These are phyloP conservation scores for Chrysosporium keratinophilum DNA, from an alignment of 2,329 filamentous ascomycete genomes.

Conservation along the genomic window DNA sequence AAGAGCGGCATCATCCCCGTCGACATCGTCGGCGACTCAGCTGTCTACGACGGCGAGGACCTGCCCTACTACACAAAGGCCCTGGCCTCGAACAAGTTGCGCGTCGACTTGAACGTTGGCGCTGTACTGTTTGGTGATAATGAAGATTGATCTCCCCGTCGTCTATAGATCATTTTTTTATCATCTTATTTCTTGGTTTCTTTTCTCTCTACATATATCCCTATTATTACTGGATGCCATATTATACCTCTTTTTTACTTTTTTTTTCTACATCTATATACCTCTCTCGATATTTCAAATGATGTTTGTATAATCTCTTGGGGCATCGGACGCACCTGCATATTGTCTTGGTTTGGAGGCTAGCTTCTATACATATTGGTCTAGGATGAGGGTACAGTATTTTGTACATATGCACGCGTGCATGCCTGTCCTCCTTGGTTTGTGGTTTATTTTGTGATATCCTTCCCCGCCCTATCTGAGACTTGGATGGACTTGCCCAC, in stretches of 20 bases:
- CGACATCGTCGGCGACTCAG: constrained; percentile 41
- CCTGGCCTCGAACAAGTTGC: constrained; percentile 39
- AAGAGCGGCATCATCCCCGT: constrained; percentile 43
- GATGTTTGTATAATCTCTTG: background rate
- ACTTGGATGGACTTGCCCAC: background rate
- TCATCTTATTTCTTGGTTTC: too few relatives aligned
- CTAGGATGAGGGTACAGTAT: background rate
- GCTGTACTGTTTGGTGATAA: constrained; percentile 19
- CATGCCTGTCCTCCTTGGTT: background rate
- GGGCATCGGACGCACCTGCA: background rate
- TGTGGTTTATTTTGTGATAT: background rate
- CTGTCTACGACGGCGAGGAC: constrained; percentile 40
- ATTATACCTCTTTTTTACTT: constrained; percentile 3
- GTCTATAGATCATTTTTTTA: too few relatives aligned
- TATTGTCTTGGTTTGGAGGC: background rate
- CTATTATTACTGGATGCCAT: background rate
- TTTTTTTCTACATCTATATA: background rate
- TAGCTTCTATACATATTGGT: background rate
- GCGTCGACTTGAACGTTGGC: constrained; percentile 37
- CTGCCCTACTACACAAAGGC: constrained; percentile 47
- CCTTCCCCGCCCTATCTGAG: background rate
- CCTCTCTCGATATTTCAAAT: background rate
- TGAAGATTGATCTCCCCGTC: background rate
- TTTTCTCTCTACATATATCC: background rate
- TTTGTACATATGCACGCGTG: background rate